Evolutionary conservation across 2,329 filamentous ascomycete species (phyloP).

Genomic region (Elsinoe perseae): DNA sequence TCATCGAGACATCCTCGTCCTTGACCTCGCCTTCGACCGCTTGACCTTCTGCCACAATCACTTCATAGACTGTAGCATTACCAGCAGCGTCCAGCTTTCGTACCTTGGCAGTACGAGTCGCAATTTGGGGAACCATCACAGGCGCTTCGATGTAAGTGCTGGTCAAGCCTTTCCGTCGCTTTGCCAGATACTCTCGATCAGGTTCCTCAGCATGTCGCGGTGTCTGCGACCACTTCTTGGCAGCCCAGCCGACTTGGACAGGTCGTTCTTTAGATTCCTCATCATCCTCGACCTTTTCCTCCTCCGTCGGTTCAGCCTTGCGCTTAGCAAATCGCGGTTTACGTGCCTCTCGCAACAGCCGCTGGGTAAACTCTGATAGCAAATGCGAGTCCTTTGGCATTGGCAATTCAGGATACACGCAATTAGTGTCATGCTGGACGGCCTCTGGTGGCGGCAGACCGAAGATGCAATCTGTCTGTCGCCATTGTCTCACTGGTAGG

Average conservation of each 20-base stretch:
- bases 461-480: conserved; percentile 47
- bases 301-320: conserved; percentile 54
- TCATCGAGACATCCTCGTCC: conserved; percentile 42
- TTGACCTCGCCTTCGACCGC: conserved; percentile 74
- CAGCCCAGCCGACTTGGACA: conserved; percentile 40
- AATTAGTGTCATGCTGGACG: conserved; percentile 54
- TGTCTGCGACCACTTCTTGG: conserved; percentile 51
- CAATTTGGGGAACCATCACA: conserved; percentile 16
- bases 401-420: conserved; percentile 67
- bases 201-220: conserved; percentile 50
- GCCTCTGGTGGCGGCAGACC: conserved; percentile 58
- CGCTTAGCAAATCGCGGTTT: conserved; percentile 70
- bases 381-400: conserved; percentile 84
- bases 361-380: conserved; percentile 69
- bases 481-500: conserved; percentile 85
- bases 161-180: conserved; percentile 52
- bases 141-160: conserved; percentile 39
- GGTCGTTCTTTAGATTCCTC: conserved; percentile 26
- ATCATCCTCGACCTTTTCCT: conserved; percentile 45
- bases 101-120: conserved; percentile 71
- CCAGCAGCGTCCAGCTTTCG: conserved; percentile 69
- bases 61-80: conserved; percentile 75
- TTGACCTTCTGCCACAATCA: conserved; percentile 73
- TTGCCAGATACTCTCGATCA: conserved; percentile 56
- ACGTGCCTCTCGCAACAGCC: conserved; percentile 71